Percentiles rank a stretch among this genome's conserved stretches.
Evolutionary conservation across 495 filamentous ascomycete genomes (phyloP).

Genomic region (Aspergillus coremiiformis): DNA sequence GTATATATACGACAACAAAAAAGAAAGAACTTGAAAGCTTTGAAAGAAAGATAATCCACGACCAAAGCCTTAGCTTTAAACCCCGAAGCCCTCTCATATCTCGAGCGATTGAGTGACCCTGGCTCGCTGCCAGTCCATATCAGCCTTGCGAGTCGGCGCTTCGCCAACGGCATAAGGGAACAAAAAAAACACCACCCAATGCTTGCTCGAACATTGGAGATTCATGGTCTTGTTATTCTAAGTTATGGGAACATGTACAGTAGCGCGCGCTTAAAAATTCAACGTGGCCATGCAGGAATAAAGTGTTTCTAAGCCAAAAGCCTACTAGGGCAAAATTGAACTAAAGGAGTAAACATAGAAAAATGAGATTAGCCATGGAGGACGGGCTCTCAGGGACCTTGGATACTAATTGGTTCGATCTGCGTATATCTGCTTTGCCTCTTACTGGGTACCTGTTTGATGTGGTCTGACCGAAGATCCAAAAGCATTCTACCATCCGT

Average conservation of each 20-base stretch:
- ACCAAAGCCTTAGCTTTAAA: background rate
- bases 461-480: background rate
- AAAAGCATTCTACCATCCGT: background rate
- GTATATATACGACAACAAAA: background rate
- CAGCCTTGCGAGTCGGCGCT: constrained; percentile 5
- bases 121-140: too few relatives aligned
- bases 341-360: background rate
- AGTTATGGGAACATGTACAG: too few relatives aligned
- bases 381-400: too few relatives aligned
- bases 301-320: background rate
- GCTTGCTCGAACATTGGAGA: background rate
- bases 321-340: background rate
- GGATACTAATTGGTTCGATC: too few relatives aligned
- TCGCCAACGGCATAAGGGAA: background rate
- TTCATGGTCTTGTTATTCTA: background rate
- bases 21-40: background rate
- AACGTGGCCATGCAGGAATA: background rate
- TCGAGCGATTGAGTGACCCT: background rate
- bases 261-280: background rate
- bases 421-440: too few relatives aligned
- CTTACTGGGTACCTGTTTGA: background rate
- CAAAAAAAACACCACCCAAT: background rate
- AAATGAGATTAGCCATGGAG: too few relatives aligned
- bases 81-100: background rate
- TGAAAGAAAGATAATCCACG: too few relatives aligned